Base-by-base conservation (phyloP, 257 asterid species). In the Primulina eburnea region DNA sequence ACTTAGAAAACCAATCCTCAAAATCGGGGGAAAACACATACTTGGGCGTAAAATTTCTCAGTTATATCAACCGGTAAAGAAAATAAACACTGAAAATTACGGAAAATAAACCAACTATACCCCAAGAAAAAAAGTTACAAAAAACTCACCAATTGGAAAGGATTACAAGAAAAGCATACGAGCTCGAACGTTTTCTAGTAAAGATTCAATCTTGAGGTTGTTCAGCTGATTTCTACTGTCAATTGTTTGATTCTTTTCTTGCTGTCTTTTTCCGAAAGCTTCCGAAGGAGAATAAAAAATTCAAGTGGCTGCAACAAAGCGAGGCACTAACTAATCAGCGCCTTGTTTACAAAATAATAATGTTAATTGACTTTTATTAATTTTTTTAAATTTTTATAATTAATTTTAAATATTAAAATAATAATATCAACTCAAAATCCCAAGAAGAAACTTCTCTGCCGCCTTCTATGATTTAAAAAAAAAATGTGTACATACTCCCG, bases 11-110 rank as follows among this genome's bases (percentile, higher is more conserved):
- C 60, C 35, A 55, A 1, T 24, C 10, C 33, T 20, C 21, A n/a
- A 68, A 68, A 57, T 38, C n/a, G 53, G 55, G 67, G 52, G 62
- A 30, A 69, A 35, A 52, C 20, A 37, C 38, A 34, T 34, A 60
- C 12, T 32, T 50, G 56, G 40, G 28, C 52, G 28, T 3, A 62
- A 28, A 56, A 60, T 5, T 47, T 8, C 18, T 26, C 28, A 29
- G 59, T 8, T 60, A 47, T 10, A 30, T 3, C 5, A 33, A 55
- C 18, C 34, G 35, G 7, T 52, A 55, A 26, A 18, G 57, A 18
- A 64, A 56, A 16, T 9, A 18, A 10, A 56, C n/a, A 17, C 4
- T 0, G n/a, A 14, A 24, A 33, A 17, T 11, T 28, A 57, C 28
- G 29, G 32, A 53, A 56, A 5, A 26, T 30, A 64, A 58, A n/a